These are phyloP conservation scores for Ustilago crameri DNA, from an alignment of 1,284 basidiomycete genomes.

Conservation along the genomic window DNA sequence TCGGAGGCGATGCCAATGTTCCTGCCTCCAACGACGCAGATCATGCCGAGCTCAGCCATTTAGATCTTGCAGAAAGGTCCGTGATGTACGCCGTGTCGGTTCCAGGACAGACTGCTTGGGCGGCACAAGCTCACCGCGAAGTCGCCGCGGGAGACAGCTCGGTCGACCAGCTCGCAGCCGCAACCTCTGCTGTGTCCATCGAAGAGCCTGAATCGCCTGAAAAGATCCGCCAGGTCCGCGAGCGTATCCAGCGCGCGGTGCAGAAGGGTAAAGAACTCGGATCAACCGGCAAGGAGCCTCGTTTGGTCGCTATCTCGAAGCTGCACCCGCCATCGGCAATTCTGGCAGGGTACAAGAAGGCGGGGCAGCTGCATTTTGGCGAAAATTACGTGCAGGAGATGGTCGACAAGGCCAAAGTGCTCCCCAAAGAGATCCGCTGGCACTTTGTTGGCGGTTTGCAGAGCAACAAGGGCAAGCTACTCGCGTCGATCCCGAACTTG, in stretches of 20 bases:
- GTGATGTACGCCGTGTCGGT: slow-evolving; percentile 65
- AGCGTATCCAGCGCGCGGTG: slow-evolving; percentile 41
- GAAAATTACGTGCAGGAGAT: slow-evolving; percentile 98
- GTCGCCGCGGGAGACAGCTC: neutral
- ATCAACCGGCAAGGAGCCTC: slow-evolving; percentile 61
- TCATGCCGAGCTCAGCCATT: slow-evolving; percentile 43
- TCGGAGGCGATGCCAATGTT: slow-evolving; percentile 30
- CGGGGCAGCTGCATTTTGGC: slow-evolving; percentile 88
- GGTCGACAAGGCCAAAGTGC: slow-evolving; percentile 75
- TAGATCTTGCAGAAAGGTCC: slow-evolving; percentile 64
- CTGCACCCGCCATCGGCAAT: slow-evolving; percentile 90
- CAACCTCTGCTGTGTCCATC: slow-evolving; percentile 21
- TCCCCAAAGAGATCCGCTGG: slow-evolving; percentile 74
- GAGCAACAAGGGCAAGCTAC: slow-evolving; percentile 90
- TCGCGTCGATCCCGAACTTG: slow-evolving; percentile 89
- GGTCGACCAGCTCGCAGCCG: slow-evolving; percentile 8
- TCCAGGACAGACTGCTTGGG: slow-evolving; percentile 66
- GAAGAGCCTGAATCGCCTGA: slow-evolving; percentile 24
- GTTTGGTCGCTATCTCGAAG: slow-evolving; percentile 91
- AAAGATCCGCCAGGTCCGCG: slow-evolving; percentile 37
- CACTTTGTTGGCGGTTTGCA: slow-evolving; percentile 96
- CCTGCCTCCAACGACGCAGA: slow-evolving; percentile 1
- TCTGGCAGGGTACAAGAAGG: slow-evolving; percentile 71
- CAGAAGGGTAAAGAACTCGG: slow-evolving; percentile 39
- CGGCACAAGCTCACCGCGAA: slow-evolving; percentile 31